Evolutionary conservation across 768 basidiomycete species (phyloP).

Genomic region (Tylopilus felleus): DNA sequence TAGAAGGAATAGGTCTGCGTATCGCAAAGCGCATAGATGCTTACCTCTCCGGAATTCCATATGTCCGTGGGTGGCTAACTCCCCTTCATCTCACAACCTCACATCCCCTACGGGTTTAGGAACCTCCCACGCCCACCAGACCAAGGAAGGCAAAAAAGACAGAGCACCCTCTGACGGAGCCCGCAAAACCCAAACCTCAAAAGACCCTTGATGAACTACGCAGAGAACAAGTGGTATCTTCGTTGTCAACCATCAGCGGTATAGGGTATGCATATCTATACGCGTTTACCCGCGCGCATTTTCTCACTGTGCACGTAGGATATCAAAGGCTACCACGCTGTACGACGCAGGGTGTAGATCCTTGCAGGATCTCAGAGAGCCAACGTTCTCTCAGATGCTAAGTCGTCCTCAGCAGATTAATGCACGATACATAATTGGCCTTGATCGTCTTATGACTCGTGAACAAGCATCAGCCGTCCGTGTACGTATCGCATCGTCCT

Average conservation of each 20-base stretch:
- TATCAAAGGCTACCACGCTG: constrained; percentile 39
- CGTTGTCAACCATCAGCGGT: constrained; percentile 39
- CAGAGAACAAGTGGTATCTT: constrained; percentile 27
- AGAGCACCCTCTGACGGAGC: constrained; percentile 6
- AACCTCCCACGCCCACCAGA: constrained; percentile 11
- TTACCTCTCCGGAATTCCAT: constrained; percentile 31
- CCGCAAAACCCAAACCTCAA: neutral
- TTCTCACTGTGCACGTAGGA: constrained; percentile 9
- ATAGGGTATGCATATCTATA: constrained; percentile 42
- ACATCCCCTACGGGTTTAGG: constrained; percentile 8
- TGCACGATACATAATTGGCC: constrained; percentile 40
- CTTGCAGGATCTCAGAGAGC: constrained; percentile 39
- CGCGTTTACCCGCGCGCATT: neutral
- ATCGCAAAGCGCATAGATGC: constrained; percentile 47
- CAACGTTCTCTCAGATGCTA: constrained; percentile 39
- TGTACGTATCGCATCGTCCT: constrained; percentile 33
- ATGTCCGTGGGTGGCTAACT: constrained; percentile 33
- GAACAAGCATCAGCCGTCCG: constrained; percentile 43
- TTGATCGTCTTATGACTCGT: constrained; percentile 35
- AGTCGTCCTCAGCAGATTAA: constrained; percentile 35
- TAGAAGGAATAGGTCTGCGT: constrained; percentile 36
- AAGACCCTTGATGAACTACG: constrained; percentile 27
- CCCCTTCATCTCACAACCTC: constrained; percentile 1
- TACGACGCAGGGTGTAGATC: constrained; percentile 48
- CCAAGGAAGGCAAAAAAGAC: neutral